phyloP scores from a whole-genome alignment of 1,284 basidiomycete species.

The Ceratobasidium sp. region DNA sequence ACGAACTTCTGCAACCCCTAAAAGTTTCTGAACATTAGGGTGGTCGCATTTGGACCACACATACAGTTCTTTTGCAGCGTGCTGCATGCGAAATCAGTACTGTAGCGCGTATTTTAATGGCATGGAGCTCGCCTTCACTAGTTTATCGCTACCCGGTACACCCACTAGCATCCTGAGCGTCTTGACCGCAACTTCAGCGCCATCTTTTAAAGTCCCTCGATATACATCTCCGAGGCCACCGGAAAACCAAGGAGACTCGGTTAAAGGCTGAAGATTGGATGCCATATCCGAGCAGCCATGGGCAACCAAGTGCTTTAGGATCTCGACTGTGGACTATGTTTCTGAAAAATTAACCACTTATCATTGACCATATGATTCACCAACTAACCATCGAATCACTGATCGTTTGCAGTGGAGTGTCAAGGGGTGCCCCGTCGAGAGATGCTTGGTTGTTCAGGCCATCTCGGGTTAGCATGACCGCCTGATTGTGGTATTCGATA shows the following conservation, averaged over 20 bases:
- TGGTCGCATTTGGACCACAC: constrained; percentile 8
- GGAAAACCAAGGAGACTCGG: background rate
- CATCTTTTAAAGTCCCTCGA: background rate
- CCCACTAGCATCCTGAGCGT: background rate
- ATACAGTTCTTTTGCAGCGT: background rate
- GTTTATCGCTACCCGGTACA: background rate
- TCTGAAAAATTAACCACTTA: too few relatives aligned
- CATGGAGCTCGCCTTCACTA: background rate
- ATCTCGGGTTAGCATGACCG: background rate
- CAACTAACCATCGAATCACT: background rate
- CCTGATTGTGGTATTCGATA: background rate
- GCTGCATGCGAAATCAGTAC: background rate
- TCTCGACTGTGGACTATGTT: background rate
- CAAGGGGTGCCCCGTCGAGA: background rate
- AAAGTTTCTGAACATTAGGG: background rate
- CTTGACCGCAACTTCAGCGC: background rate
- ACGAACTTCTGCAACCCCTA: background rate
- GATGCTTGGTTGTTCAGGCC: background rate
- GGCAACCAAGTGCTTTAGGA: background rate
- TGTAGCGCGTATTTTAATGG: background rate
- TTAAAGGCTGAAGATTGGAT: background rate
- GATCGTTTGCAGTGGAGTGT: background rate
- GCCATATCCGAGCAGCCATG: background rate
- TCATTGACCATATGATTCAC: too few relatives aligned
- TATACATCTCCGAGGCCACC: background rate